Base-by-base conservation (phyloP, 2,329 filamentous ascomycete genomes). In the Colletotrichum echinochloae region DNA sequence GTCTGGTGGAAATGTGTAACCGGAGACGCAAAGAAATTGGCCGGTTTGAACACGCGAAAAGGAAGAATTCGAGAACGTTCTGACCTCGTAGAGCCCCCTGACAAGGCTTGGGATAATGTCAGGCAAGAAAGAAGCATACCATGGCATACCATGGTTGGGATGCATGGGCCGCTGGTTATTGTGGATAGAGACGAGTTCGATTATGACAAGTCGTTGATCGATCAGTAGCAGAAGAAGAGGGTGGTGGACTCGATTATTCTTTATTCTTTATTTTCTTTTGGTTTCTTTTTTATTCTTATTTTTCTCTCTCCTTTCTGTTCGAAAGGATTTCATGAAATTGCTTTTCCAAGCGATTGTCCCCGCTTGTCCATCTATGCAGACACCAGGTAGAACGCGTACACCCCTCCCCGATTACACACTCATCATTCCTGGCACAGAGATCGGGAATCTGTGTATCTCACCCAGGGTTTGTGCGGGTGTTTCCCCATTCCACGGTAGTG, bases 401-500 rank as follows among this genome's bases (percentile, higher is more conserved):
- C n/a, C n/a, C 54, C 49, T 28, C 41, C 44, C 52, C 30, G 64
- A 48, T 28, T 37, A 7, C 52, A 44, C 14, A n/a, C 55, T 61
- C 18, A 14, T 44, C 57, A 56, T 46, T 51, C 64, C 52, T 62
- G 44, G 35, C 44, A 33, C 16, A 48, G 44, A 60, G 37, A 66
- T 52, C 51, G 44, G 64, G 64, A 70, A 70, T 54, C 28, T 60
- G 26, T 7, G 30, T 23, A 48, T 49, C 37, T 59, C 56, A 37
- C 57, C 63, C 12, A 28, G 20, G 30, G n/a, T n/a, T 46, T 70
- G 30, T 52, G 60, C 67, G 37, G 66, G 57, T 48, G 64, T n/a
- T 56, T 67, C 60, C 67, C 67, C 64, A 67, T 62, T 67, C 67
- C 67, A 65, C 57, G 67, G 67, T 54, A 48, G 51, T 51, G 67